Base-by-base conservation (phyloP, 768 basidiomycete genomes). In the Kwoniella mangroviensis region DNA sequence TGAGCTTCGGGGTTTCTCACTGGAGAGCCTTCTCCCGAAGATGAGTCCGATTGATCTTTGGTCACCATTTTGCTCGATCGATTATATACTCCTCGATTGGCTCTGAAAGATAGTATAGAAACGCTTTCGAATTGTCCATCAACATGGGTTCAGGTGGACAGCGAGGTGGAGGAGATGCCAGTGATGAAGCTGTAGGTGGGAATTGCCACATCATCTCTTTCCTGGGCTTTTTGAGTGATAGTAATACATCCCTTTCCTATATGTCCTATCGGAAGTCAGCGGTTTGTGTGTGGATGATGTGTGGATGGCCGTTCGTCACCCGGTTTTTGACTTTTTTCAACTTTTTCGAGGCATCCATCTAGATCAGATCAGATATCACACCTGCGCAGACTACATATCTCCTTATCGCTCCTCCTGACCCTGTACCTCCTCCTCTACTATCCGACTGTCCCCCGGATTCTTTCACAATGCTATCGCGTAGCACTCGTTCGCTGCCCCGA, bases 381-480 rank as follows among this genome's bases (percentile, higher is more conserved):
- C 15, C 11, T 12, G n/a, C 22, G 21, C 24, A 54, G 21, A 54
- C 24, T 5, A 22, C 17, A n/a, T 22, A 54, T 49, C 45, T 19
- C 19, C 45, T 49, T 6, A 15, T 49, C 45, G 19, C 45, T 49
- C 45, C 45, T 49, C 12, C 45, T 49, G 3, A 13, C 54, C 22
- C 21, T 22, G 7, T 13, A 55, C 54, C 26, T 55, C 26, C 54
- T 28, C 21, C 21, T 12, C 54, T 22, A 13, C 21, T 12, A 4
- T 55, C 26, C 54, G 19, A 19, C 57, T 4, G 61, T 24, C 19
- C 12, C 22, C 11, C 42, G n/a, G 42, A 15, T 11, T 43, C 28
- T 19, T 28, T 24, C 65, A 58, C 19, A 15, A 69, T 69, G 68
- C 62, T 69, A 4, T 45, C 68, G 13, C 62, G 62, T 40, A 64